phyloP scores from a whole-genome alignment of 106 monocot species.

The Apostasia ramifera region DNA sequence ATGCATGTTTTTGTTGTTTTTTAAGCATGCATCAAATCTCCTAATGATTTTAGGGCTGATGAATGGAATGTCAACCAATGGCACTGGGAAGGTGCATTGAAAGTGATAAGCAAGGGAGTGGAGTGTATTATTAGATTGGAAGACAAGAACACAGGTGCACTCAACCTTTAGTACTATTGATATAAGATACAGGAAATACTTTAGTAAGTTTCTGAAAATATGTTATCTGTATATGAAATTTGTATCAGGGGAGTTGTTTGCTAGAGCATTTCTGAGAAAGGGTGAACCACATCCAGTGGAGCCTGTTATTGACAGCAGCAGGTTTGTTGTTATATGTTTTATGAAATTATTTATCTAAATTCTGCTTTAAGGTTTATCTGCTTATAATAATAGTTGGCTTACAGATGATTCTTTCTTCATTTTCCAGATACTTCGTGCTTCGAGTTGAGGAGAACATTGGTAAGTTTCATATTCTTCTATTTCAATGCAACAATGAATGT shows the following conservation, averaged over 20 bases:
- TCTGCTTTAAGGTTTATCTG: no score
- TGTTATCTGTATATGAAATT: neutral
- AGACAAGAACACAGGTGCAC: constrained; percentile 74
- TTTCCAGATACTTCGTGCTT: constrained; percentile 92
- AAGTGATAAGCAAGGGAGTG: constrained; percentile 89
- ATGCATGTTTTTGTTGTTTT: neutral
- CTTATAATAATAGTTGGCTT: no score
- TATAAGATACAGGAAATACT: neutral
- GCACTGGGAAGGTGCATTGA: constrained; percentile 87
- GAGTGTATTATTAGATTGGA: constrained; percentile 87
- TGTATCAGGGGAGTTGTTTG: constrained; percentile 83
- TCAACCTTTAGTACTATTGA: neutral
- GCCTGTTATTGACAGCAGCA: constrained; percentile 97
- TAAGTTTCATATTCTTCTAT: constrained; percentile 20
- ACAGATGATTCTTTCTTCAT: neutral
- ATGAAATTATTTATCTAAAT: neutral
- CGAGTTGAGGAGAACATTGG: constrained; percentile 91
- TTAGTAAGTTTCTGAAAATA: neutral
- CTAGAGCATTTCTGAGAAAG: constrained; percentile 82
- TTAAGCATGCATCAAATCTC: neutral
- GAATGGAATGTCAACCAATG: constrained; percentile 99
- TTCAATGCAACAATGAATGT: neutral
- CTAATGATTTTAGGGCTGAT: constrained; percentile 64
- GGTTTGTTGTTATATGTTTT: constrained; percentile 25
- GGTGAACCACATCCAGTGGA: constrained; percentile 95